phyloP scores from a whole-genome alignment of 306 rosid genomes.

The Cucurbita maxima region DNA sequence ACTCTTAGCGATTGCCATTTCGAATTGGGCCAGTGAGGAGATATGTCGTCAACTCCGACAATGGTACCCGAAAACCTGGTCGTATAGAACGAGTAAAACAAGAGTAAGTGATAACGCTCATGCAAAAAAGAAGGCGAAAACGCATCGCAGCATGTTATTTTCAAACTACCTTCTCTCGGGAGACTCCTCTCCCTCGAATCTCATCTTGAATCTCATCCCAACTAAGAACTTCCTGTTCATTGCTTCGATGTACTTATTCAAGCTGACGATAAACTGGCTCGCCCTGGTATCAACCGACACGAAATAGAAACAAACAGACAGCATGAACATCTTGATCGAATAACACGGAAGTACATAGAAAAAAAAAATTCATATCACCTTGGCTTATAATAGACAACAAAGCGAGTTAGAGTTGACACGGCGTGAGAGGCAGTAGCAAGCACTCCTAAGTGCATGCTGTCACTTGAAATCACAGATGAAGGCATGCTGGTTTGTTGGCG shows the following conservation, averaged over 20 bases:
- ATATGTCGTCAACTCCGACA: constrained; percentile 62
- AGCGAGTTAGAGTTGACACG: constrained; percentile 55
- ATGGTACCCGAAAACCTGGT: constrained; percentile 84
- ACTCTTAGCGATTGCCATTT: constrained; percentile 86
- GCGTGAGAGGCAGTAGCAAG: constrained; percentile 99
- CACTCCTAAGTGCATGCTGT: constrained; percentile 94
- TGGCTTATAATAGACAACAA: constrained; percentile 77
- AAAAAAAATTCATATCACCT: constrained; percentile 22
- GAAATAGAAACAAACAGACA: neutral
- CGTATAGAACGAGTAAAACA: neutral
- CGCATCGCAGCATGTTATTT: neutral
- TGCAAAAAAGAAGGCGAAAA: neutral
- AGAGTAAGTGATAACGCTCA: neutral
- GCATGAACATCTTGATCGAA: neutral
- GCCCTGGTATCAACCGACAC: constrained; percentile 23
- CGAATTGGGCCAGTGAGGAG: constrained; percentile 61
- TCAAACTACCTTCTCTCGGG: constrained; percentile 64
- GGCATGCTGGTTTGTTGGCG: constrained; percentile 81
- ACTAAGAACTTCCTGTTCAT: constrained; percentile 36
- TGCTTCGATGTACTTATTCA: constrained; percentile 61
- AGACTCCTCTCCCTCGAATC: constrained; percentile 84
- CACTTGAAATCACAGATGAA: constrained; percentile 81
- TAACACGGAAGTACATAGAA: neutral
- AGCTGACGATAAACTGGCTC: constrained; percentile 63
- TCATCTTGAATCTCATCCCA: constrained; percentile 82